Percentiles rank a stretch among this genome's conserved stretches.
These are phyloP conservation scores for Ceratocystis harringtonii DNA, from an alignment of 2,329 filamentous ascomycete genomes.

Conservation along the genomic window DNA sequence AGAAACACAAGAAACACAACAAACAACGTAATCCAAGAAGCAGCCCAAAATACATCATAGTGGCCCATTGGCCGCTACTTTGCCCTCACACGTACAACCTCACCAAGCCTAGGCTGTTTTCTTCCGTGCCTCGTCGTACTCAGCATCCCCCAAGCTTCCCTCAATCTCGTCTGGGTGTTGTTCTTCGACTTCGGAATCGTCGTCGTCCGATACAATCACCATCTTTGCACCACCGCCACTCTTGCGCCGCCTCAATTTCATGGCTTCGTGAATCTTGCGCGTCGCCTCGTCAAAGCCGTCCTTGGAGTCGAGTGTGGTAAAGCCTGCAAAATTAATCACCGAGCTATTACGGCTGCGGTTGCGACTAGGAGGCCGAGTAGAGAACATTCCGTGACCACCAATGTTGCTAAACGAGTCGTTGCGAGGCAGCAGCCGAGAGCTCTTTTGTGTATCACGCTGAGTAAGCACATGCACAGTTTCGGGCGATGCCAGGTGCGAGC, in stretches of 20 bases:
- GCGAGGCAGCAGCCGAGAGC: constrained; percentile 47
- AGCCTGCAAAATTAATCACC: constrained; percentile 27
- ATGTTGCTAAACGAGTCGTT: constrained; percentile 94
- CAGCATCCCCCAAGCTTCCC: constrained; percentile 31
- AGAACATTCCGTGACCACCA: constrained; percentile 75
- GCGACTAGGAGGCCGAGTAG: constrained; percentile 72
- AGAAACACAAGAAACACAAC: too few species aligned
- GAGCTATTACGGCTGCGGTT: constrained; percentile 39
- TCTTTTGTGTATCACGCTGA: constrained; percentile 38
- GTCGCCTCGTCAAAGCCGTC: constrained; percentile 70
- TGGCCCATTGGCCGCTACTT: background rate
- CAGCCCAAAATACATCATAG: background rate
- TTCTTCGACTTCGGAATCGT: constrained; percentile 31
- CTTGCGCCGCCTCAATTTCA: constrained; percentile 49
- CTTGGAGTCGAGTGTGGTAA: constrained; percentile 51
- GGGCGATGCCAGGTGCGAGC: constrained; percentile 28
- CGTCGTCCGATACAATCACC: constrained; percentile 27
- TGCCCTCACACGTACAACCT: background rate
- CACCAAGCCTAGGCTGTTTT: constrained; percentile 22
- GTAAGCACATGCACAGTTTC: constrained; percentile 29
- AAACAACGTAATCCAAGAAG: background rate
- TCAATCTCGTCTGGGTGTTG: constrained; percentile 24
- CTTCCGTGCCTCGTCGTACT: constrained; percentile 30
- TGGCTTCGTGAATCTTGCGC: constrained; percentile 68
- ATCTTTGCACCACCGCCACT: constrained; percentile 29